These are phyloP conservation scores for Lodderomyces beijingensis DNA, from an alignment of 1,139 yeast species.

Conservation along the genomic window DNA sequence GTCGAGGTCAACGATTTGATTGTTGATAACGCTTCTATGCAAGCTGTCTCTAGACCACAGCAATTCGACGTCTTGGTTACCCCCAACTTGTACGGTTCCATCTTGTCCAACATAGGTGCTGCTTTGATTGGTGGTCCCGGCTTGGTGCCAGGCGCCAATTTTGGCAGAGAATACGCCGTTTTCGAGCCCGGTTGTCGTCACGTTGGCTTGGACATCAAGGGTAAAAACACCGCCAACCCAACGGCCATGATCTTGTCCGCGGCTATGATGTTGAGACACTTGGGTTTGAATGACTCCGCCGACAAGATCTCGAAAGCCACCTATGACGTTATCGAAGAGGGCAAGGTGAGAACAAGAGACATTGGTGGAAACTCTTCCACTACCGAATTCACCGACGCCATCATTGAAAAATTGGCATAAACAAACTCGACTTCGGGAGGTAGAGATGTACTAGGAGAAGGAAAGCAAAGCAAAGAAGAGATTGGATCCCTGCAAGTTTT, in stretches of 20 bases:
- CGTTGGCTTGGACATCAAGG: constrained; percentile 95
- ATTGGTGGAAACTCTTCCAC: constrained; percentile 88
- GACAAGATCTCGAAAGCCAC: constrained; percentile 86
- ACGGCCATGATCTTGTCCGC: constrained; percentile 94
- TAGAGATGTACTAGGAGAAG: too few species aligned
- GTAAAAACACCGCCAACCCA: constrained; percentile 94
- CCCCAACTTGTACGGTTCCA: constrained; percentile 97
- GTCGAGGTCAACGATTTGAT: constrained; percentile 86
- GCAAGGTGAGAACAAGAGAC: constrained; percentile 74
- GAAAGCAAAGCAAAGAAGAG: too few species aligned
- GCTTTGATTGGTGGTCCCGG: constrained; percentile 99
- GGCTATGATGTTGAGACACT: constrained; percentile 88
- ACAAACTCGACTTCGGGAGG: too few species aligned
- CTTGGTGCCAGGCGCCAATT: constrained; percentile 96
- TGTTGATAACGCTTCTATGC: constrained; percentile 99
- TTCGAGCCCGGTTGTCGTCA: constrained; percentile 99
- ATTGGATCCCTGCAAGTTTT: too few species aligned
- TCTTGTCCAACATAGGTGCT: constrained; percentile 96
- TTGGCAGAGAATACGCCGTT: constrained; percentile 96
- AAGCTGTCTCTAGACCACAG: constrained; percentile 96
- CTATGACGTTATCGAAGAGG: constrained; percentile 84
- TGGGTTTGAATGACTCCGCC: constrained; percentile 81
- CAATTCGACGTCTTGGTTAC: constrained; percentile 97
- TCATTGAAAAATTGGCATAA: constrained; percentile 53
- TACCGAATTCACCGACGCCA: constrained; percentile 88